Evolutionary conservation across 1,139 yeast genomes (phyloP).

Genomic region (Suhomyces terraborum): DNA sequence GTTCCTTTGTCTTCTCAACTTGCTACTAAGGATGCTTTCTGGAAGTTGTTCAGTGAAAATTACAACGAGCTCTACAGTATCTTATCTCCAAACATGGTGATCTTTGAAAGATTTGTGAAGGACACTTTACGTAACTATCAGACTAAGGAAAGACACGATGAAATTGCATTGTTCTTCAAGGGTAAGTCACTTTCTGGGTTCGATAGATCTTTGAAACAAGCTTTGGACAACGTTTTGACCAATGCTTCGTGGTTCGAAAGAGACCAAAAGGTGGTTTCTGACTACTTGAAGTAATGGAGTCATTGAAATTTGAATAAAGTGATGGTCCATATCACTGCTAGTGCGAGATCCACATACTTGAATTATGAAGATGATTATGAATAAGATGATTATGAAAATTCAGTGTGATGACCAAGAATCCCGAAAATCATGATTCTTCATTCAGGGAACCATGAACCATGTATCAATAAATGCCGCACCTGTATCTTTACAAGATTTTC

Average conservation of each 20-base stretch:
- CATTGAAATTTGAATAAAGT: too few relatives aligned
- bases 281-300: constrained; percentile 25
- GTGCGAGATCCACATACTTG: too few relatives aligned
- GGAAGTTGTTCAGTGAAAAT: constrained; percentile 58
- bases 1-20: constrained; percentile 54
- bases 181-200: constrained; percentile 60
- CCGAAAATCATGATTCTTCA: too few relatives aligned
- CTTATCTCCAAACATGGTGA: constrained; percentile 58
- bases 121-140: constrained; percentile 52
- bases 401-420: too few relatives aligned
- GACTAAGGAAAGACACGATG: constrained; percentile 42
- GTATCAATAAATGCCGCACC: too few relatives aligned
- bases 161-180: constrained; percentile 53
- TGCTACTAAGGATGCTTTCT: constrained; percentile 49
- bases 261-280: constrained; percentile 29
- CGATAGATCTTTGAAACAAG: constrained; percentile 59
- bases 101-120: constrained; percentile 64
- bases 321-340: too few relatives aligned
- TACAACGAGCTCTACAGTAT: constrained; percentile 50
- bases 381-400: too few relatives aligned
- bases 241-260: constrained; percentile 51
- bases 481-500: too few relatives aligned
- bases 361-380: too few relatives aligned
- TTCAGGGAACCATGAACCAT: too few relatives aligned
- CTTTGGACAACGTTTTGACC: constrained; percentile 52